Evolutionary conservation across 1,284 basidiomycete genomes (phyloP).

Genomic region (Ganoderma sp.): DNA sequence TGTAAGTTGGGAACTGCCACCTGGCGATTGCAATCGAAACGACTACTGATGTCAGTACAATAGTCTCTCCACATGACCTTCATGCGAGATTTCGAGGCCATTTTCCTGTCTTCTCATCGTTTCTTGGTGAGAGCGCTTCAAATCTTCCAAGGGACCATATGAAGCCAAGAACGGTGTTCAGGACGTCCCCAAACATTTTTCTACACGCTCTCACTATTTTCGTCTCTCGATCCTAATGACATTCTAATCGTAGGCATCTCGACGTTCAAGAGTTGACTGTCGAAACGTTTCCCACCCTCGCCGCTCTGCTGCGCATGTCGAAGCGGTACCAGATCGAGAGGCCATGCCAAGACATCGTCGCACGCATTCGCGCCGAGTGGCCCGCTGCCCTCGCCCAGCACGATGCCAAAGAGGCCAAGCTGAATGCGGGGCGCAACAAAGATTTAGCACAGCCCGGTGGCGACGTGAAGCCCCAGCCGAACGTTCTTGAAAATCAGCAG

Average conservation of each 20-base stretch:
- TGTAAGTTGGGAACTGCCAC: too few species aligned
- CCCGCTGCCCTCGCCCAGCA: slow-evolving; percentile 38
- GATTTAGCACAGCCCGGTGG: background rate
- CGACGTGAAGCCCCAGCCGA: background rate
- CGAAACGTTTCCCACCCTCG: slow-evolving; percentile 34
- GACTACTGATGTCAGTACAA: too few species aligned
- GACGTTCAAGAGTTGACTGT: slow-evolving; percentile 34
- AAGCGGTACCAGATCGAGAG: slow-evolving; percentile 39
- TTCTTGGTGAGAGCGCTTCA: too few species aligned
- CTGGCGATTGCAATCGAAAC: too few species aligned
- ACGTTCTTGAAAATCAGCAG: background rate
- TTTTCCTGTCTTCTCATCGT: too few species aligned
- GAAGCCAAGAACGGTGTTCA: too few species aligned
- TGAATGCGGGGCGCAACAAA: background rate
- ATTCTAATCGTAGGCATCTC: slow-evolving; percentile 28
- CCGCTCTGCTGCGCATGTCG: slow-evolving; percentile 36
- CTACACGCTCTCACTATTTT: too few species aligned
- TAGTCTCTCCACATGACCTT: too few species aligned
- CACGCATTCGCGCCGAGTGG: slow-evolving; percentile 41
- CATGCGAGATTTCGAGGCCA: too few species aligned
- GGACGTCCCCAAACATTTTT: too few species aligned
- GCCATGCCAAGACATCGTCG: slow-evolving; percentile 36
- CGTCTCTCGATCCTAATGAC: background rate
- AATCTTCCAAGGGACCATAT: too few species aligned
- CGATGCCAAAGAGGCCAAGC: slow-evolving; percentile 34